Percentiles rank a stretch among this genome's conserved stretches.
Conservation (phyloP, 345 rosid species). For the Leavenworthia alabamica region DNA sequence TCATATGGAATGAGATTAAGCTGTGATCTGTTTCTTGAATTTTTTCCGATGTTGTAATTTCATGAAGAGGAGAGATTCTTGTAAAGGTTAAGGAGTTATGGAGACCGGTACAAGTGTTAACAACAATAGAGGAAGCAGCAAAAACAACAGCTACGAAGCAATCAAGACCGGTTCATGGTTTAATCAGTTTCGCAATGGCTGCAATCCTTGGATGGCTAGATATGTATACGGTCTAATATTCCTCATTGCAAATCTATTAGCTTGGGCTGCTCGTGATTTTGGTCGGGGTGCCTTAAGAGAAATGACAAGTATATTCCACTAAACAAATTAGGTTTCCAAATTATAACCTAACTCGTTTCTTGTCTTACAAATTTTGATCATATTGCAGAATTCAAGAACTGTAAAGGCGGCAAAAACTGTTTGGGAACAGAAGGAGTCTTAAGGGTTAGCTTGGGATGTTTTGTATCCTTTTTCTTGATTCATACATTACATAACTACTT, state of each 20-base stretch:
- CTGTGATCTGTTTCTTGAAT: neutral
- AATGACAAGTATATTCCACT: conserved; percentile 50
- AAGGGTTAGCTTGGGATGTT: conserved; percentile 95
- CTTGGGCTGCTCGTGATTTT: conserved; percentile 90
- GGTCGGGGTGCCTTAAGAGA: conserved; percentile 53
- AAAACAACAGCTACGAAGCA: conserved; percentile 31
- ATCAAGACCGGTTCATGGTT: conserved; percentile 61
- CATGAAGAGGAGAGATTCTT: conserved; percentile 39
- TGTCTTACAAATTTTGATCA: conserved; percentile 14
- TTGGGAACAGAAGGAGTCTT: conserved; percentile 88
- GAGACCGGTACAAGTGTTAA: conserved; percentile 41
- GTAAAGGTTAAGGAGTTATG: conserved; percentile 40
- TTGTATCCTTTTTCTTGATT: conserved; percentile 68
- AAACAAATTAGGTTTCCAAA: neutral
- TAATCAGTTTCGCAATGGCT: conserved; percentile 67
- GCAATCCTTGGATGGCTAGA: conserved; percentile 96
- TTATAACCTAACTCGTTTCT: neutral
- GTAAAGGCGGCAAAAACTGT: conserved; percentile 71
- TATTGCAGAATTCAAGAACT: conserved; percentile 58
- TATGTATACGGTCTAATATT: conserved; percentile 74
- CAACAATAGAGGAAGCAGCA: conserved; percentile 10
- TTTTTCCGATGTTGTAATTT: conserved; percentile 26
- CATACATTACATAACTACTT: neutral
- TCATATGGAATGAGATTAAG: neutral
- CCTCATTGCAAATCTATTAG: conserved; percentile 66